Evolutionary conservation across 2,329 filamentous ascomycete genomes (phyloP).

Genomic region (Fusarium guadeloupense): DNA sequence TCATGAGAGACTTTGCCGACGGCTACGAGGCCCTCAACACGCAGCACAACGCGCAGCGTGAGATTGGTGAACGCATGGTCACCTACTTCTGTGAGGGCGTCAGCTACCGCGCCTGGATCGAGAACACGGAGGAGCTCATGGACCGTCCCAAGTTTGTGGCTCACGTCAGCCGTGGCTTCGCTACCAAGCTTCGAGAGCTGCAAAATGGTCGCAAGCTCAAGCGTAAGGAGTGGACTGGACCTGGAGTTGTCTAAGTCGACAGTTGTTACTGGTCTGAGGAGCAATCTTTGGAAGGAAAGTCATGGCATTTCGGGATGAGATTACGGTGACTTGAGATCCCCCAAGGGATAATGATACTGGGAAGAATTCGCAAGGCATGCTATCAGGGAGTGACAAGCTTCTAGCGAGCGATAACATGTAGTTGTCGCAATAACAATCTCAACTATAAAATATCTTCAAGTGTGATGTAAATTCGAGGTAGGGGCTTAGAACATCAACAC

Average conservation of each 20-base stretch:
- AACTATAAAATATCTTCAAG: too few species aligned
- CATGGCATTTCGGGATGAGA: background rate
- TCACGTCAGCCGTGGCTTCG: conserved; percentile 46
- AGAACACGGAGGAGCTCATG: conserved; percentile 37
- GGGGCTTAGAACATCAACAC: too few species aligned
- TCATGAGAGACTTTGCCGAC: conserved; percentile 50
- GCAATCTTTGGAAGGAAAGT: background rate
- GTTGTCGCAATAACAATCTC: too few species aligned
- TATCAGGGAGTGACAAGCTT: background rate
- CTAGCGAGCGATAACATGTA: too few species aligned
- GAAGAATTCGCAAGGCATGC: background rate
- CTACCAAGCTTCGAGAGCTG: conserved; percentile 42
- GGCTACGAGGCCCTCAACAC: conserved; percentile 46
- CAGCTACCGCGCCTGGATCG: conserved; percentile 43
- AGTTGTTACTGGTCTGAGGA: background rate
- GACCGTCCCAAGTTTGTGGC: conserved; percentile 45
- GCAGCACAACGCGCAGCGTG: conserved; percentile 36
- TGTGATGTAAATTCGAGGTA: too few species aligned
- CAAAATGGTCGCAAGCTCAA: conserved; percentile 38
- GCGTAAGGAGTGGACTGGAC: conserved; percentile 44
- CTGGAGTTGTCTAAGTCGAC: conserved; percentile 10
- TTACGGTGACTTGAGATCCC: background rate
- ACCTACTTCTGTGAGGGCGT: conserved; percentile 48
- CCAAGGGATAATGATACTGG: background rate
- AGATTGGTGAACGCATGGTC: conserved; percentile 41